These are phyloP conservation scores for Leptomonas seymouri DNA, from an alignment of 208 protist species.

Conservation along the genomic window DNA sequence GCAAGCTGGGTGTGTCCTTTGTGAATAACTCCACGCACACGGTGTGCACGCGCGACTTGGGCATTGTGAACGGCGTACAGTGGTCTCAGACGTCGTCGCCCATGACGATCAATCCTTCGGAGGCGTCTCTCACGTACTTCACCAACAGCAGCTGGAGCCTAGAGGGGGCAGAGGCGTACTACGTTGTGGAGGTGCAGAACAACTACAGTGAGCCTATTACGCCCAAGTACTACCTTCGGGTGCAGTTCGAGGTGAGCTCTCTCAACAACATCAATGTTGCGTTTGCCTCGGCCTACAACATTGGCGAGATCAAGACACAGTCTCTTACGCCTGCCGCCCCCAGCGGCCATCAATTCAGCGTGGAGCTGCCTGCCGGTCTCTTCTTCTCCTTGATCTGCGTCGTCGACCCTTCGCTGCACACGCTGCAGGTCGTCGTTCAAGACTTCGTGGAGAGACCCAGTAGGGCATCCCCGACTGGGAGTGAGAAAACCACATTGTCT, in stretches of 20 bases:
- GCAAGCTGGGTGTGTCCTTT: constrained; percentile 58
- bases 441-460: constrained; percentile 51
- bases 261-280: constrained; percentile 63
- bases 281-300: constrained; percentile 36
- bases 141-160: constrained; percentile 70
- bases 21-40: constrained; percentile 57
- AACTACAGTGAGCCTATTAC: constrained; percentile 34
- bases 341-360: constrained; percentile 26
- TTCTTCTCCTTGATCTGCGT: constrained; percentile 53
- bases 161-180: constrained; percentile 70
- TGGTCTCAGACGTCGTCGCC: constrained; percentile 50
- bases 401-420: constrained; percentile 21
- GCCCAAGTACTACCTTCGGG: constrained; percentile 48
- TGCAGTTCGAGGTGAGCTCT: constrained; percentile 75
- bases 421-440: constrained; percentile 51
- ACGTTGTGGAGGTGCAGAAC: constrained; percentile 69
- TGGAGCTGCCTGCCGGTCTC: constrained; percentile 36
- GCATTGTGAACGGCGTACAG: constrained; percentile 54
- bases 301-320: constrained; percentile 49
- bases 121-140: constrained; percentile 71
- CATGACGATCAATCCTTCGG: constrained; percentile 45
- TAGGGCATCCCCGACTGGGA: neutral
- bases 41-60: constrained; percentile 32
- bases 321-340: constrained; percentile 31
- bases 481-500: constrained; percentile 48